Conservation (phyloP, 805 yeast genomes). For the Kregervanrija delftensis region DNA sequence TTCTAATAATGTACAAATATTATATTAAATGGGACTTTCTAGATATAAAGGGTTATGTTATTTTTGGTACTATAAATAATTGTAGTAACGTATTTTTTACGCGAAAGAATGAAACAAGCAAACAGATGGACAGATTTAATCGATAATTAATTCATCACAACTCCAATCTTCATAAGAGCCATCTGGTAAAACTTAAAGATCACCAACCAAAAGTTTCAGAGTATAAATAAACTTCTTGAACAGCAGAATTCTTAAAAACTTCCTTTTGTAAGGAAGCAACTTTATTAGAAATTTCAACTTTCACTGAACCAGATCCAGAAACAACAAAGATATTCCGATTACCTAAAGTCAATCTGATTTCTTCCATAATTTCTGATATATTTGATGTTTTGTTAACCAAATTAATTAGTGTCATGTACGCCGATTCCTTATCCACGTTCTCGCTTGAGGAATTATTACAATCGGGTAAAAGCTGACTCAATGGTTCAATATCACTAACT, state of each 20-base stretch:
- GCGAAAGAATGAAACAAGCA: background rate
- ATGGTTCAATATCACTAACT: too few relatives aligned
- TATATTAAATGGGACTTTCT: background rate
- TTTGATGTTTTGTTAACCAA: slow-evolving; percentile 12
- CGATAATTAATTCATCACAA: slow-evolving; percentile 93
- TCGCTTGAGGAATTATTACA: too few relatives aligned
- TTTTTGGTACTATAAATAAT: background rate
- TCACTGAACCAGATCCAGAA: slow-evolving; percentile 40
- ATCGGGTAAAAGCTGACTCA: too few relatives aligned
- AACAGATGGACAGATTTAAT: slow-evolving; percentile 26
- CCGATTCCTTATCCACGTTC: too few relatives aligned
- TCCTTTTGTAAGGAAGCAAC: slow-evolving; percentile 36
- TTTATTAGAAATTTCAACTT: slow-evolving; percentile 30
- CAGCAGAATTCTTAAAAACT: slow-evolving; percentile 15
- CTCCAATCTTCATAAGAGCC: slow-evolving; percentile 99
- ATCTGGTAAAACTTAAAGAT: slow-evolving; percentile 88
- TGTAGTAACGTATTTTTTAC: too few relatives aligned
- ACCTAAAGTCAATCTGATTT: slow-evolving; percentile 20
- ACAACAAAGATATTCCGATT: slow-evolving; percentile 34
- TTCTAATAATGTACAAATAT: slow-evolving; percentile 1
- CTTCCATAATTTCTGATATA: slow-evolving; percentile 12
- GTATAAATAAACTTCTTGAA: slow-evolving; percentile 43
- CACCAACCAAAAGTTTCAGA: slow-evolving; percentile 46
- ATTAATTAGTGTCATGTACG: too few relatives aligned
- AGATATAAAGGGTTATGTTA: too few relatives aligned